Evolutionary conservation across 257 asterid species (phyloP).

Genomic region (Hygrophila difformis): DNA sequence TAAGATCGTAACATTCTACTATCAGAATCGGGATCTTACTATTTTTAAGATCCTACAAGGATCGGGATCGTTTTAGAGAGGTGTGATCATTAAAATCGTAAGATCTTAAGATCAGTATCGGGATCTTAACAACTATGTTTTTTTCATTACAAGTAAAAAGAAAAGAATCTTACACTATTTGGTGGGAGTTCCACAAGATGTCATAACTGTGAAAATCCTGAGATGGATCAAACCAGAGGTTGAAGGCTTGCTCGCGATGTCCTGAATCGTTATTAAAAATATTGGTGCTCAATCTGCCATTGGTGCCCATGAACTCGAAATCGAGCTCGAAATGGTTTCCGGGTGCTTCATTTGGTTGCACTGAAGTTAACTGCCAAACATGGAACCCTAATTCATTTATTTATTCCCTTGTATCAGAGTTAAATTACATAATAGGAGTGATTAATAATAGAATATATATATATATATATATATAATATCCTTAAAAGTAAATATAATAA

Average conservation of each 20-base stretch:
- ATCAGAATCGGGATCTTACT: too few species aligned
- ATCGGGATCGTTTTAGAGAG: too few species aligned
- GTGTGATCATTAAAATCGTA: too few species aligned
- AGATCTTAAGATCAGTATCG: background rate
- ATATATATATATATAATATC: too few species aligned
- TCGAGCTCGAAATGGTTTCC: slow-evolving; percentile 44
- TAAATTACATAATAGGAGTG: background rate
- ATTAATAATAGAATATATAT: too few species aligned
- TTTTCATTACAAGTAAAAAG: too few species aligned
- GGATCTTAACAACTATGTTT: background rate
- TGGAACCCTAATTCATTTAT: background rate
- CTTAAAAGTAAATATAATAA: too few species aligned
- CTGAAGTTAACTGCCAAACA: slow-evolving; percentile 31
- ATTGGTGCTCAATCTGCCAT: slow-evolving; percentile 42
- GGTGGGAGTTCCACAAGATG: slow-evolving; percentile 44
- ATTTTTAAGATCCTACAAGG: too few species aligned
- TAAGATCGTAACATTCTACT: too few species aligned
- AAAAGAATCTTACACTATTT: slow-evolving; percentile 29
- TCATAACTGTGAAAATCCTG: slow-evolving; percentile 41
- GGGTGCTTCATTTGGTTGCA: slow-evolving; percentile 4
- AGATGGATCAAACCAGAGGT: slow-evolving; percentile 53
- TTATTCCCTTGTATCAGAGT: background rate
- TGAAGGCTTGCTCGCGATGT: slow-evolving; percentile 37
- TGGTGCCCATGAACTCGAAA: slow-evolving; percentile 46
- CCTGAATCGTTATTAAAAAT: slow-evolving; percentile 34